phyloP scores from a whole-genome alignment of 139 green algal species.

The Closterium sp. region DNA sequence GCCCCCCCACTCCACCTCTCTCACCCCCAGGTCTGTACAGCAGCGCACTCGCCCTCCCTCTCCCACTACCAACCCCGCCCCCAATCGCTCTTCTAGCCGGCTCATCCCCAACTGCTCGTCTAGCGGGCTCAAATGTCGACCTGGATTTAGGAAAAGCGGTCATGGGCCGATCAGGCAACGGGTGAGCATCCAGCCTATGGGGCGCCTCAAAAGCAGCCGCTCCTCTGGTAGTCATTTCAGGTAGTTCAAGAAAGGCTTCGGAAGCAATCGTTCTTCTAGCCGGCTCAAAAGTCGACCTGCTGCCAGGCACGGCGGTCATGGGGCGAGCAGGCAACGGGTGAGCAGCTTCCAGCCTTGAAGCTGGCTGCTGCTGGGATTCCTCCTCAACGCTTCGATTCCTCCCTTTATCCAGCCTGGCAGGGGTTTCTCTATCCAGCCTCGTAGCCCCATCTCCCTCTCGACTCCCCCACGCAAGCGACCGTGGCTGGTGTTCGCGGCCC shows the following conservation, averaged over 20 bases:
- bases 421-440: too few species aligned
- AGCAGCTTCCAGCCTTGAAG: too few species aligned
- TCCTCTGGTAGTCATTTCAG: neutral
- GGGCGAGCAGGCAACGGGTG: neutral
- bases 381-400: neutral
- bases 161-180: too few species aligned
- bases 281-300: neutral
- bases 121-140: neutral
- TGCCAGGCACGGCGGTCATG: neutral
- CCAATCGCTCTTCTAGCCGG: neutral
- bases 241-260: neutral
- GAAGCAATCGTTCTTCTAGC: neutral
- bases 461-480: too few species aligned
- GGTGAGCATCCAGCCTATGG: too few species aligned
- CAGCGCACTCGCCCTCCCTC: neutral
- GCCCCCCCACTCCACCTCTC: neutral
- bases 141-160: too few species aligned
- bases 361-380: neutral
- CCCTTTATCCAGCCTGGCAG: neutral
- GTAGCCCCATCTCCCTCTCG: too few species aligned
- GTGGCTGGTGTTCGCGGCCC: too few species aligned
- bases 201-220: neutral
- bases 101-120: neutral
- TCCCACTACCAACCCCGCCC: neutral
- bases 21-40: neutral